Evolutionary conservation across 1,284 basidiomycete genomes (phyloP).

Genomic region (Rugosomyces carneus): DNA sequence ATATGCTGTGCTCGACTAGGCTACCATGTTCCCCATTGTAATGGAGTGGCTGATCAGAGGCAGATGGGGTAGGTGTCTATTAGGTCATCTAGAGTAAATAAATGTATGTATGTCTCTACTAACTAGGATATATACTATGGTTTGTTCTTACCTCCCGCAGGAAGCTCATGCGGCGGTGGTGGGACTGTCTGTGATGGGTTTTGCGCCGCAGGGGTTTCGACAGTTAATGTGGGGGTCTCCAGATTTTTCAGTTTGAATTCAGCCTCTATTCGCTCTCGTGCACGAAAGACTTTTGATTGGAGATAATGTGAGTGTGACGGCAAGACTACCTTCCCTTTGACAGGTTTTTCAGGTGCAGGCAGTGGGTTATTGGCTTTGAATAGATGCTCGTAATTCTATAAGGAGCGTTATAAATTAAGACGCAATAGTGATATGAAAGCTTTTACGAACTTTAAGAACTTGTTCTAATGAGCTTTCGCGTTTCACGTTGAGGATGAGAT

Average conservation of each 20-base stretch:
- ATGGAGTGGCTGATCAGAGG: neutral
- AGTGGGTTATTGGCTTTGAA: constrained; percentile 85
- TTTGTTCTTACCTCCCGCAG: constrained; percentile 13
- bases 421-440: neutral
- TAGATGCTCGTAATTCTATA: constrained; percentile 86
- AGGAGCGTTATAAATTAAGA: constrained; percentile 6
- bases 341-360: constrained; percentile 41
- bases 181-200: constrained; percentile 6
- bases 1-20: constrained; percentile 80
- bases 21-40: neutral
- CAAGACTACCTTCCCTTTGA: constrained; percentile 34
- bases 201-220: constrained; percentile 14
- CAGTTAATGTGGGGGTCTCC: constrained; percentile 23
- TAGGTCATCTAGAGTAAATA: constrained; percentile 7
- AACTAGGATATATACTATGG: neutral
- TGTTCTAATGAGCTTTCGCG: constrained; percentile 65
- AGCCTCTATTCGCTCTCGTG: constrained; percentile 90
- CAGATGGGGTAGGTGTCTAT: constrained; percentile 13
- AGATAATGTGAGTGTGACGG: constrained; percentile 83
- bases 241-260: constrained; percentile 47
- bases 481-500: constrained; percentile 89
- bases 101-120: constrained; percentile 2
- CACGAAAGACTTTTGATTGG: constrained; percentile 94
- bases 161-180: constrained; percentile 13
- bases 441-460: constrained; percentile 60